Conservation (phyloP, 108 stramenopile species). For the Stephanodiscus minutulus region DNA sequence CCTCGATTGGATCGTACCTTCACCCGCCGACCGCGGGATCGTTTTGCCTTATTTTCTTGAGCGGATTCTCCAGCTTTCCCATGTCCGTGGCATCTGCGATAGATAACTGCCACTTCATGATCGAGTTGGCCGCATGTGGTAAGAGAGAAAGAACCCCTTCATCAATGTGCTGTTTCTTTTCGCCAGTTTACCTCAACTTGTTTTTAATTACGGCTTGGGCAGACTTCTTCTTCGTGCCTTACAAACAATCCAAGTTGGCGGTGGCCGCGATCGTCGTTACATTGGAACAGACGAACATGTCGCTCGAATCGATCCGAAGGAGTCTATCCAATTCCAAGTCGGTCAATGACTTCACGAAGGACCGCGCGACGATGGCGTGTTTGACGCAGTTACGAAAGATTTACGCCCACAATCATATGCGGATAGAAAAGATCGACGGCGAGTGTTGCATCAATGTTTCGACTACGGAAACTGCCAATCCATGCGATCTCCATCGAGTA, state of each 20-base stretch:
- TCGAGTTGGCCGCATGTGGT: slow-evolving; percentile 38
- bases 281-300: slow-evolving; percentile 21
- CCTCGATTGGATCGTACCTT: slow-evolving; percentile 11
- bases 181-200: background rate
- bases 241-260: slow-evolving; percentile 31
- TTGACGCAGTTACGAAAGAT: slow-evolving; percentile 9
- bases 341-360: background rate
- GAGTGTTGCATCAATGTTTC: background rate
- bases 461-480: background rate
- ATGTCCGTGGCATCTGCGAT: slow-evolving; percentile 8
- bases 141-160: background rate
- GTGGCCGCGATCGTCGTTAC: slow-evolving; percentile 29
- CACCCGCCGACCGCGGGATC: slow-evolving; percentile 29
- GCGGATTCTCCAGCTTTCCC: slow-evolving; percentile 3
- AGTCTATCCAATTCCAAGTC: slow-evolving; percentile 4
- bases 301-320: background rate
- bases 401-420: slow-evolving; percentile 5
- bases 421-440: slow-evolving; percentile 15
- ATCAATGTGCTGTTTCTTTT: background rate
- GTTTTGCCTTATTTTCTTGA: slow-evolving; percentile 28
- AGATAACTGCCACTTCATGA: slow-evolving; percentile 42
- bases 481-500: background rate
- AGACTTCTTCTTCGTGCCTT: slow-evolving; percentile 35
- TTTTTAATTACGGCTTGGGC: background rate
- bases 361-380: slow-evolving; percentile 1